phyloP scores from a whole-genome alignment of 306 rosid species.

The Quercus variabilis region DNA sequence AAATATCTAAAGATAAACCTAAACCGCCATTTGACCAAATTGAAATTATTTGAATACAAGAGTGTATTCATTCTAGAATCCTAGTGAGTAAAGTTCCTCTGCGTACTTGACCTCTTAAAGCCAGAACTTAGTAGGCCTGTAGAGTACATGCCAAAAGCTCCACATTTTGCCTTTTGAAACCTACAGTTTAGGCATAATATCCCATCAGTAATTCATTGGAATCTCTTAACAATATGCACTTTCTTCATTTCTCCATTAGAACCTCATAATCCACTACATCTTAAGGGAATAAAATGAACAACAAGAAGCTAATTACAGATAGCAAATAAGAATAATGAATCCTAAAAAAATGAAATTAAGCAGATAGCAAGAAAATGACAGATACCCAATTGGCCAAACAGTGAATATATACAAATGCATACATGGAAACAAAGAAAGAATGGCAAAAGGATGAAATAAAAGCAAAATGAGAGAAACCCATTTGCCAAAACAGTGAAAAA shows the following conservation, averaged over 20 bases:
- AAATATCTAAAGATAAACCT: not conserved
- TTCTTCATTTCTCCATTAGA: not conserved
- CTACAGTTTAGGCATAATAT: not conserved
- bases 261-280: not conserved
- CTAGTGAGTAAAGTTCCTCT: not conserved
- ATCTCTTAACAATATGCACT: not conserved
- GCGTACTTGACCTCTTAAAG: not conserved
- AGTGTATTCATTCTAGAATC: not conserved
- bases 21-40: not conserved
- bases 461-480: not conserved
- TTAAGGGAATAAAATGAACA: not conserved
- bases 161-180: not conserved
- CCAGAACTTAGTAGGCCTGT: not conserved
- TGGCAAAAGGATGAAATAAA: not conserved
- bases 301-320: not conserved
- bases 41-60: not conserved
- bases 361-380: not conserved
- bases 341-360: not conserved
- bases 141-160: not conserved
- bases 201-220: not conserved
- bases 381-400: conserved; percentile 15
- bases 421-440: not conserved
- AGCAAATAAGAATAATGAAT: not conserved
- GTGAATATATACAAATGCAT: not conserved
- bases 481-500: not conserved